Evolutionary conservation across 768 basidiomycete genomes (phyloP), one percentile per base, ranked within the genome.

Genomic region (Tricholoma hemisulphureum): DNA sequence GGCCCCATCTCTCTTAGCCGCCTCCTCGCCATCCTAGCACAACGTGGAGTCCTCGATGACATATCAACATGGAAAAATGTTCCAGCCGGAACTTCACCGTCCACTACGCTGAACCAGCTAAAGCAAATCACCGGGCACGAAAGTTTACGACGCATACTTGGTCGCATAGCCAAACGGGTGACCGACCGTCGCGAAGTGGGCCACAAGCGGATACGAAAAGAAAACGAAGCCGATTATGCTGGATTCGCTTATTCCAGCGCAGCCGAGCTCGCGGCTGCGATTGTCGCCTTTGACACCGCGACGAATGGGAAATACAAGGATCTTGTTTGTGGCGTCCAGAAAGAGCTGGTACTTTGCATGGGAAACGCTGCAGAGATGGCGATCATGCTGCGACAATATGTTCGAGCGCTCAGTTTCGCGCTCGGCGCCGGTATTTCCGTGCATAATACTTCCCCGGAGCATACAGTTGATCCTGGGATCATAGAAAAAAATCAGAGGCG

Each of bases 291-390:
- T 48, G 71, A 74, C 52, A 61, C 54, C 1, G 67, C 62, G 5
- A 69, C 73, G 0, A 53, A 66, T 21, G 70, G 70, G 10, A 57
- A 60, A 28, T 71, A 67, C 39, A 34, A 50, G 13, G 43, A 57
- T 5, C 52, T 63, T 13, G 48, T 71, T 10, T n/a, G 35, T 2
- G 71, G 67, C 16, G 63, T 63, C 10, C 56, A 66, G 41, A 67
- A 61, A 43, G 72, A 75, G 53, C 58, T 69, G 3, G 73, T 72
- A 0, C 61, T 71, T 14, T 72, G 68, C 31, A 53, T 75, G 18
- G 70, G 70, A 0, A 73, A 75, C 54, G 72, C 71, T 14, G 70
- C 74, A 5, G 72, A 75, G 63, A 74, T 74, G 74, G 67, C 68
- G 23, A 55, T 69, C n/a, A 58, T 64, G 2, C 41, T 56, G 35